A percentile compares a stretch with the other conserved stretches of the same genome.
These are phyloP conservation scores for Solanum clarkiae DNA, from an alignment of 257 asterid genomes.

Conservation along the genomic window DNA sequence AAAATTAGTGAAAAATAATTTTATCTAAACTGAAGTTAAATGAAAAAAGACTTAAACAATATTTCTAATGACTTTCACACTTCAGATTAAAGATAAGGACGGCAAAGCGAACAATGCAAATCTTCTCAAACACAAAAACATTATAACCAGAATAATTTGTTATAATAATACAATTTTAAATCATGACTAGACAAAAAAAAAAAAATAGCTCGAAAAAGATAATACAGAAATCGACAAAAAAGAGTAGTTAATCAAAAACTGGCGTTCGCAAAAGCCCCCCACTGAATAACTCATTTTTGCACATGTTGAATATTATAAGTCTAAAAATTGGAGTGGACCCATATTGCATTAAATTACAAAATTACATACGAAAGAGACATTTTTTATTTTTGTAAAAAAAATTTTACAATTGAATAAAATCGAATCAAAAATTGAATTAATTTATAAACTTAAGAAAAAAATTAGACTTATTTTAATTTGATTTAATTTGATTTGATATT, in stretches of 20 bases:
- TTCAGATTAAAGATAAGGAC: no score
- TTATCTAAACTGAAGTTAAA: no score
- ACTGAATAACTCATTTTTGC: background rate
- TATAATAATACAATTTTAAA: background rate
- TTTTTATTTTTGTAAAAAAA: no score
- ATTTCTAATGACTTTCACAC: no score
- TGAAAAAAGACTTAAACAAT: accelerated
- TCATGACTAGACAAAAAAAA: background rate
- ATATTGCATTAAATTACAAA: background rate
- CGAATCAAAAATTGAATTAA: no score
- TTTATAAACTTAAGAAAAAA: no score
- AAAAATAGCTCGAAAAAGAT: background rate
- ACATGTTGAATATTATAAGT: background rate
- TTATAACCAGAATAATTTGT: background rate
- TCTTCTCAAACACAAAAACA: background rate
- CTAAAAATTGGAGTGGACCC: background rate
- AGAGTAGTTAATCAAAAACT: background rate
- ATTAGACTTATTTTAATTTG: no score
- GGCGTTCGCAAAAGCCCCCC: background rate
- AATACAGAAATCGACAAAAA: background rate
- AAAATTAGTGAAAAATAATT: no score
- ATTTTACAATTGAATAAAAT: no score
- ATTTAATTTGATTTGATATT: no score
- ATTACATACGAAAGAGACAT: background rate
- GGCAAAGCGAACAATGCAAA: no score